Evolutionary conservation across 2,329 filamentous ascomycete genomes (phyloP).

Genomic region (Blastomyces parvus): DNA sequence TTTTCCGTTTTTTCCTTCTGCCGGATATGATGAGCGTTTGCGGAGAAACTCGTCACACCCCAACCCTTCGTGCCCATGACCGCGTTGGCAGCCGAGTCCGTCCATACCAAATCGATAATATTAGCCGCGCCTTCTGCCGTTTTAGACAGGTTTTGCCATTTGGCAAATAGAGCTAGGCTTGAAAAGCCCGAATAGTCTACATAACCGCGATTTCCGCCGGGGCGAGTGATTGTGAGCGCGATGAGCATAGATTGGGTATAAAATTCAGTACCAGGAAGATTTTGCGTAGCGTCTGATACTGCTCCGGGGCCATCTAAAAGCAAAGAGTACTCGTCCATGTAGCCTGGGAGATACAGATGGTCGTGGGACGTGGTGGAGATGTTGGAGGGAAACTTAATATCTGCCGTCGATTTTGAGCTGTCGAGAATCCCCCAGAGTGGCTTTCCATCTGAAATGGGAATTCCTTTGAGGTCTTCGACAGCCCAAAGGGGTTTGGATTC

Average conservation of each 20-base stretch:
- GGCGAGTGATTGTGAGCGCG: slow-evolving; percentile 12
- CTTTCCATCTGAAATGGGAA: slow-evolving; percentile 14
- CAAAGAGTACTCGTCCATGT: background rate
- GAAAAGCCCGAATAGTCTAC: slow-evolving; percentile 28
- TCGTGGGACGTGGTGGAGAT: slow-evolving; percentile 2
- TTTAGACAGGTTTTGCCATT: slow-evolving; percentile 32
- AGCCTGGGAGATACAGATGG: slow-evolving; percentile 5
- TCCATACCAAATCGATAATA: slow-evolving; percentile 39
- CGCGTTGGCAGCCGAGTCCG: slow-evolving; percentile 34
- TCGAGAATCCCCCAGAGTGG: slow-evolving; percentile 29
- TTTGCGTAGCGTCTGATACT: slow-evolving; percentile 14
- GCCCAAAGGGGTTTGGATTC: slow-evolving; percentile 28
- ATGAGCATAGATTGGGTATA: slow-evolving; percentile 18
- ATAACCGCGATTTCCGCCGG: slow-evolving; percentile 1
- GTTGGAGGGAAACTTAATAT: background rate
- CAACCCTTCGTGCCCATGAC: slow-evolving; percentile 31
- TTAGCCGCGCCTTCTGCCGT: slow-evolving; percentile 20
- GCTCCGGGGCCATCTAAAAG: background rate
- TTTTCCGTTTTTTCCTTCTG: background rate
- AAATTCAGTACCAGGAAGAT: slow-evolving; percentile 29
- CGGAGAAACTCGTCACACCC: slow-evolving; percentile 3
- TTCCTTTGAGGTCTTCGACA: slow-evolving; percentile 22
- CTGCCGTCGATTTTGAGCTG: background rate
- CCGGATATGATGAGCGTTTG: background rate
- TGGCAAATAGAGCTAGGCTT: slow-evolving; percentile 33